Percentiles rank a stretch among this genome's conserved stretches.
Conservation (phyloP, 352 stramenopile genomes). For the Aphanomyces cochlioides region DNA sequence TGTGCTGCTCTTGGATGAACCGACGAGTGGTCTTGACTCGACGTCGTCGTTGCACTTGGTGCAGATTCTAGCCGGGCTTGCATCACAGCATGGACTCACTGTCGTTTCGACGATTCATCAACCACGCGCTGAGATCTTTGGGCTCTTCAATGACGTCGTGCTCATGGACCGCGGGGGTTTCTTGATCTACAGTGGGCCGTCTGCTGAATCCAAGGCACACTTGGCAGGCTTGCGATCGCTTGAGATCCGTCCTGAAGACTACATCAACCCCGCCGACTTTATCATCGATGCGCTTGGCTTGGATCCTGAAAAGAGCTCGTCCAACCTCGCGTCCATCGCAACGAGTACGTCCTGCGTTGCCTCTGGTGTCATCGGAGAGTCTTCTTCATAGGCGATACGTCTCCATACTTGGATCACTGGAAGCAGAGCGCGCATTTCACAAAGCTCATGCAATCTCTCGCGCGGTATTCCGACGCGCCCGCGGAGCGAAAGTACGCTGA, state of each 20-base stretch:
- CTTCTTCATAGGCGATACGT: background rate
- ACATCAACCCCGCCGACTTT: slow-evolving; percentile 35
- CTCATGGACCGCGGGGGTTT: slow-evolving; percentile 24
- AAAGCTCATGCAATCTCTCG: slow-evolving; percentile 9
- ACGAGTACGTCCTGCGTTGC: background rate
- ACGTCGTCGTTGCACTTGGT: slow-evolving; percentile 30
- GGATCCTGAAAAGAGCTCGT: slow-evolving; percentile 17
- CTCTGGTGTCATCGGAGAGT: background rate
- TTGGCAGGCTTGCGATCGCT: slow-evolving; percentile 20
- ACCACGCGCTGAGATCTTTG: slow-evolving; percentile 33
- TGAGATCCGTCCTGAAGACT: slow-evolving; percentile 3
- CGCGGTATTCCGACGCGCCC: slow-evolving; percentile 6
- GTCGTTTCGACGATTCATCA: slow-evolving; percentile 35
- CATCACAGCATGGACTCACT: slow-evolving; percentile 31
- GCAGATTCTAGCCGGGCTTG: slow-evolving; percentile 24
- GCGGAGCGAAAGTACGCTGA: background rate
- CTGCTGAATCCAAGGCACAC: background rate
- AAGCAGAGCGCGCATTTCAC: background rate
- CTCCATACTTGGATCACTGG: slow-evolving; percentile 23
- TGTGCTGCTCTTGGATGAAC: slow-evolving; percentile 35
- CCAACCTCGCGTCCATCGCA: background rate
- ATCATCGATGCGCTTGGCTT: slow-evolving; percentile 31
- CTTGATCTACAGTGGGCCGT: slow-evolving; percentile 29
- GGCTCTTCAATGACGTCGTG: slow-evolving; percentile 32
- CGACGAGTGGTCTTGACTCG: slow-evolving; percentile 30